phyloP scores from a whole-genome alignment of 305 asterid species.

The Solanum aculeatissimum region DNA sequence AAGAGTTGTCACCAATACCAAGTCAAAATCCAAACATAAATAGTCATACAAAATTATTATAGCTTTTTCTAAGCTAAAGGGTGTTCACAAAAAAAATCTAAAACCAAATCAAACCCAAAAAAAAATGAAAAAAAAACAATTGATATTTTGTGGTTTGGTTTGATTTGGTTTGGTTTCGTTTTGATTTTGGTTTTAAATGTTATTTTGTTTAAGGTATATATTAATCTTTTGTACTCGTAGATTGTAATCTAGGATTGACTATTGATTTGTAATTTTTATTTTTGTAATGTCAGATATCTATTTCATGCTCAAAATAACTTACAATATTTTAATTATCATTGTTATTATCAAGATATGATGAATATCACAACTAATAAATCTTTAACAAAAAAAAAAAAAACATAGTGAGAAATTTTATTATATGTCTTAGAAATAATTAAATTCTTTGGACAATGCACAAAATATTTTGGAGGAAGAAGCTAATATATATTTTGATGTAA shows the following conservation, averaged over 20 bases:
- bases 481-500: no score
- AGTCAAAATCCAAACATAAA: not conserved
- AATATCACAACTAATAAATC: no score
- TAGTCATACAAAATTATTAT: not conserved
- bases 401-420: no score
- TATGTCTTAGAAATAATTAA: no score
- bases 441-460: no score
- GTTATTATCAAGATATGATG: no score
- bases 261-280: no score
- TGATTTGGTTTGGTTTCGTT: not conserved
- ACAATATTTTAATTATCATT: no score
- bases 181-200: not conserved
- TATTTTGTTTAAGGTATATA: not conserved
- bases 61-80: not conserved
- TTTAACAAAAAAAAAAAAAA: no score
- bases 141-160: not conserved
- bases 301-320: no score
- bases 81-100: not conserved
- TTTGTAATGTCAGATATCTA: no score
- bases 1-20: not conserved
- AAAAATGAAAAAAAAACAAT: not conserved
- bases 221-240: not conserved
- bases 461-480: no score
- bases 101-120: not conserved
- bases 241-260: not conserved